phyloP scores from a whole-genome alignment of 148 eudicot species.

The Drosera capensis region DNA sequence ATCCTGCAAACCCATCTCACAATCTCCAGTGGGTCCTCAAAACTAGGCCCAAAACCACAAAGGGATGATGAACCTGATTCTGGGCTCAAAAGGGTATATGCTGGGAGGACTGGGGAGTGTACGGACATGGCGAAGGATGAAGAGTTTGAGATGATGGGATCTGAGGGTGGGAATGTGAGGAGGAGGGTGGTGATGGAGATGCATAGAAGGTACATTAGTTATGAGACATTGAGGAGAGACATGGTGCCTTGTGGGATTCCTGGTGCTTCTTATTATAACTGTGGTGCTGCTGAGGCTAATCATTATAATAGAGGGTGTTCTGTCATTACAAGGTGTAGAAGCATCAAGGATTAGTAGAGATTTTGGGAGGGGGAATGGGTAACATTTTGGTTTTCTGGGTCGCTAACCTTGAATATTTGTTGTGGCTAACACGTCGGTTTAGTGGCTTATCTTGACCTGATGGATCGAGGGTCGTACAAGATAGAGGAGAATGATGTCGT shows the following conservation, averaged over 20 bases:
- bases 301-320: slow-evolving; percentile 71
- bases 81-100: not conserved
- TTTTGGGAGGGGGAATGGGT: not conserved
- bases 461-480: no score
- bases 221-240: slow-evolving; percentile 71
- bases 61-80: not conserved
- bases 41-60: not conserved
- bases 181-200: slow-evolving; percentile 15
- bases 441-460: no score
- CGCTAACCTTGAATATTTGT: no score
- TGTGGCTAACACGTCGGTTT: no score
- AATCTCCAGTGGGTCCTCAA: not conserved
- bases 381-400: no score
- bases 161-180: not conserved
- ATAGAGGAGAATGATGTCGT: no score
- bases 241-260: slow-evolving; percentile 66
- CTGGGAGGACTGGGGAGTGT: not conserved
- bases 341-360: slow-evolving; percentile 7
- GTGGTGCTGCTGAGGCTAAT: slow-evolving; percentile 50
- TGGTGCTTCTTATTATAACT: slow-evolving; percentile 84
- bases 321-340: slow-evolving; percentile 69
- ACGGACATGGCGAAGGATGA: not conserved
- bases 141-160: not conserved
- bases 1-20: not conserved
- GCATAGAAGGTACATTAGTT: slow-evolving; percentile 61